Conservation (phyloP, 2,329 filamentous ascomycete genomes). For the Xylariomycetidae sp. region DNA sequence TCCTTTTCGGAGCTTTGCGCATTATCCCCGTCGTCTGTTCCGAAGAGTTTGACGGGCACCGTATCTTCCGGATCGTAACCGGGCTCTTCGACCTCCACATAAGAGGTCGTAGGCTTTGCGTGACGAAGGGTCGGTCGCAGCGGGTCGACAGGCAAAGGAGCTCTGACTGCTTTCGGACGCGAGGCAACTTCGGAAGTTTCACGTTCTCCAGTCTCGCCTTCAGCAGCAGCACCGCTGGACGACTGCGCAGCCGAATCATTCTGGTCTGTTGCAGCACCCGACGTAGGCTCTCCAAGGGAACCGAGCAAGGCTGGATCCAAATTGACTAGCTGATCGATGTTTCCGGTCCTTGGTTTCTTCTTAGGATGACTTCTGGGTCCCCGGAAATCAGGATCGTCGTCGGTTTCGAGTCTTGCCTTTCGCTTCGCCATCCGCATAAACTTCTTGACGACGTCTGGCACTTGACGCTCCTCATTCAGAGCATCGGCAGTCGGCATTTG, state of each 20-base stretch:
- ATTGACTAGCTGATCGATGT: slow-evolving; percentile 33
- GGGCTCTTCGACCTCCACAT: slow-evolving; percentile 42
- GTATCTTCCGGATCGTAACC: slow-evolving; percentile 38
- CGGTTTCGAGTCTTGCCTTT: slow-evolving; percentile 45
- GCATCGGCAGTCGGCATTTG: slow-evolving; percentile 43
- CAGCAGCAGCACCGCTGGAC: slow-evolving; percentile 3
- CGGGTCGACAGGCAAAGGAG: slow-evolving; percentile 30
- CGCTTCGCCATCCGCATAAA: slow-evolving; percentile 47
- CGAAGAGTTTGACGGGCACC: slow-evolving; percentile 16
- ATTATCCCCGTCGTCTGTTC: slow-evolving; percentile 9
- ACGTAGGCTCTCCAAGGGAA: slow-evolving; percentile 17
- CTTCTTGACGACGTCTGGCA: slow-evolving; percentile 51
- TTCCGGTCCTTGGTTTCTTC: slow-evolving; percentile 35
- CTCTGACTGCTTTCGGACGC: slow-evolving; percentile 13
- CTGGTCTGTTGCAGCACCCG: slow-evolving; percentile 9
- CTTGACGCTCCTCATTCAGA: slow-evolving; percentile 37
- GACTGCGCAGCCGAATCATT: slow-evolving; percentile 11
- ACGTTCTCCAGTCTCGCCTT: slow-evolving; percentile 12
- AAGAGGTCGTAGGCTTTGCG: slow-evolving; percentile 46
- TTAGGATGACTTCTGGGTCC: slow-evolving; percentile 34
- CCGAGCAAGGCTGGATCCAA: slow-evolving; percentile 50
- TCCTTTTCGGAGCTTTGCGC: slow-evolving; percentile 12
- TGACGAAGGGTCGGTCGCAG: slow-evolving; percentile 45
- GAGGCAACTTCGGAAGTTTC: slow-evolving; percentile 6
- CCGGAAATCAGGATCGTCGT: slow-evolving; percentile 49